phyloP scores from a whole-genome alignment of 805 yeast genomes.

The Suhomyces sp. region DNA sequence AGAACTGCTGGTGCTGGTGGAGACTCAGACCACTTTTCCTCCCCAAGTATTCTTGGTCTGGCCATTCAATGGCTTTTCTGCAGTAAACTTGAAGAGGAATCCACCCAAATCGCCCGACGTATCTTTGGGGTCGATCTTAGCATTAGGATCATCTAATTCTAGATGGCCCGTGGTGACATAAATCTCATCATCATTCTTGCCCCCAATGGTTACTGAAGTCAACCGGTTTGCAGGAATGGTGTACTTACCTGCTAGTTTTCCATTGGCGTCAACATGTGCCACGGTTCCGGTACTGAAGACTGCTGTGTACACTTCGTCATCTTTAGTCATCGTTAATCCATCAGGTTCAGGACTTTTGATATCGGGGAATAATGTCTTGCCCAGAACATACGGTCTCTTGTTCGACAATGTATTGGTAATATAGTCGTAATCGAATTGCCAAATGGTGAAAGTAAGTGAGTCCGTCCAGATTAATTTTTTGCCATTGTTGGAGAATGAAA shows the following conservation, averaged over 20 bases:
- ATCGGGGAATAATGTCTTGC: conserved; percentile 15
- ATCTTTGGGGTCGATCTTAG: conserved; percentile 21
- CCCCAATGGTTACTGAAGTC: conserved; percentile 69
- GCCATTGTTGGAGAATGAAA: conserved; percentile 33
- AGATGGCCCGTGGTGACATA: conserved; percentile 68
- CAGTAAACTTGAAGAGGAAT: conserved; percentile 48
- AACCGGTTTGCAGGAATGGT: conserved; percentile 59
- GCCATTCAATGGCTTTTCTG: conserved; percentile 30
- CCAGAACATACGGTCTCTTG: conserved; percentile 23
- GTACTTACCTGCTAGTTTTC: conserved; percentile 47
- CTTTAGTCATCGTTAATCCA: conserved; percentile 63
- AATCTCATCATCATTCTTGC: conserved; percentile 49
- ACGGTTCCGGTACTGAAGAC: conserved; percentile 63
- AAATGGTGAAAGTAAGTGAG: conserved; percentile 33
- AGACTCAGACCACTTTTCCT: conserved; percentile 18
- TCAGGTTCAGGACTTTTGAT: conserved; percentile 63
- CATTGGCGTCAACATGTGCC: conserved; percentile 50
- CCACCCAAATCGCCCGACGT: conserved; percentile 59
- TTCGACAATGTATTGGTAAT: conserved; percentile 28
- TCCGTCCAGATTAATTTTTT: conserved; percentile 42
- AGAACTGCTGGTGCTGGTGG: too few species aligned
- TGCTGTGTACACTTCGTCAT: conserved; percentile 61
- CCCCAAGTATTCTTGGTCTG: conserved; percentile 31
- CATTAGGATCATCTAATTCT: conserved; percentile 40
- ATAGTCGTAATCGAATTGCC: conserved; percentile 39